Conservation (phyloP, 2,329 filamentous ascomycete genomes). For the Ascochyta fabae region DNA sequence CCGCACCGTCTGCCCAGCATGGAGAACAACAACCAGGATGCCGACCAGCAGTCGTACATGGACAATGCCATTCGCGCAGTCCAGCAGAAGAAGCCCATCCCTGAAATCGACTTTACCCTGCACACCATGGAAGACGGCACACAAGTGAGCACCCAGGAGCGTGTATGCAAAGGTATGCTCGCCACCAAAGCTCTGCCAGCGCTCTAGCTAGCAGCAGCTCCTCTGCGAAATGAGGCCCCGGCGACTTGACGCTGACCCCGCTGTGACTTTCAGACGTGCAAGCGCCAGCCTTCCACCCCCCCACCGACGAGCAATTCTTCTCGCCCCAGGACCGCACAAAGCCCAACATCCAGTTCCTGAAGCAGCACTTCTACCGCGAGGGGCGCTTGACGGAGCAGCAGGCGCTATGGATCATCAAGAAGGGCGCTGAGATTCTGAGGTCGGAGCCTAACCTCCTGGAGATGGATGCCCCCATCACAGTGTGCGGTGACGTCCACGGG, state of each 20-base stretch:
- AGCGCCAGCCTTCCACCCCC: constrained; percentile 91
- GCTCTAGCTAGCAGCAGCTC: constrained; percentile 5
- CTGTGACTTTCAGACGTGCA: constrained; percentile 76
- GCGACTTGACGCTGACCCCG: constrained; percentile 35
- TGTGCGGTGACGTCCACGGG: constrained; percentile 97
- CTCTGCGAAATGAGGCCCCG: constrained; percentile 4
- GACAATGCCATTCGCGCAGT: constrained; percentile 93
- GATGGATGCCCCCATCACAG: constrained; percentile 99
- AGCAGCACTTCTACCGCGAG: constrained; percentile 98
- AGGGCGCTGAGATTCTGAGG: constrained; percentile 85
- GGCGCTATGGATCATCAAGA: constrained; percentile 91
- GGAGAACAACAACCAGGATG: constrained; percentile 43
- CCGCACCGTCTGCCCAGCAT: constrained; percentile 36
- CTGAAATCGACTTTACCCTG: constrained; percentile 98
- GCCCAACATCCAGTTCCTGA: constrained; percentile 91
- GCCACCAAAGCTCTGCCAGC: constrained; percentile 5
- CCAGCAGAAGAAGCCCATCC: constrained; percentile 90
- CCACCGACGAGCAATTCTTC: constrained; percentile 93
- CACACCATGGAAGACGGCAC: constrained; percentile 98
- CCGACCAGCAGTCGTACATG: constrained; percentile 59
- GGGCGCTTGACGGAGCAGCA: constrained; percentile 96
- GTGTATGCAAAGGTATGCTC: constrained; percentile 92
- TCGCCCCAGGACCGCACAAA: constrained; percentile 84
- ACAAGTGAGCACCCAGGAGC: constrained; percentile 92
- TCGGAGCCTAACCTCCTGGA: constrained; percentile 94